These are phyloP conservation scores for Yamadazyma songkhlaensis DNA, from an alignment of 1,139 yeast genomes.

Conservation along the genomic window DNA sequence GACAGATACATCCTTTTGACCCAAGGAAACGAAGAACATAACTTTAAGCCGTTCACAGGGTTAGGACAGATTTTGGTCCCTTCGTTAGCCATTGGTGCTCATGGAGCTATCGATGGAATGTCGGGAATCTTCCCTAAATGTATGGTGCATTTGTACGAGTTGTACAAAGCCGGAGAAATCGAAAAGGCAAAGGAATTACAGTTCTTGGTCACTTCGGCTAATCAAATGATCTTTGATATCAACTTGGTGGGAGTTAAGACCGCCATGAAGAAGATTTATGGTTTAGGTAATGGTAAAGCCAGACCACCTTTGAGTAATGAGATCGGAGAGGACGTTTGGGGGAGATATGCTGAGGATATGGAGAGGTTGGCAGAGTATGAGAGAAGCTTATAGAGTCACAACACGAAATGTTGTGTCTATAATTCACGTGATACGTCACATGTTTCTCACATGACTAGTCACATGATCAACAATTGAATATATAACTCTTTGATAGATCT, in stretches of 20 bases:
- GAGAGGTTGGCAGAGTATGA: constrained; percentile 13
- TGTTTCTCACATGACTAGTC: neutral
- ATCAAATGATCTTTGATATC: constrained; percentile 35
- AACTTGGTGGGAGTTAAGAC: constrained; percentile 49
- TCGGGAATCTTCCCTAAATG: constrained; percentile 42
- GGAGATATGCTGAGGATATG: constrained; percentile 14
- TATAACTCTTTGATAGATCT: too few relatives aligned
- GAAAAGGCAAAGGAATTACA: constrained; percentile 42
- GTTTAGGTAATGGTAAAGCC: constrained; percentile 19
- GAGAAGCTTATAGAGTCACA: neutral
- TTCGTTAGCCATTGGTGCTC: constrained; percentile 38
- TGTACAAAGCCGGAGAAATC: constrained; percentile 24
- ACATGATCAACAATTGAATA: too few relatives aligned
- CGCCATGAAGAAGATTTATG: constrained; percentile 17
- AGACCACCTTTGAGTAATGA: constrained; percentile 16
- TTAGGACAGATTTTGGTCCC: constrained; percentile 48
- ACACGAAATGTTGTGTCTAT: neutral
- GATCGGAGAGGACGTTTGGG: constrained; percentile 10
- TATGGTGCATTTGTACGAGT: constrained; percentile 31
- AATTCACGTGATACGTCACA: neutral
- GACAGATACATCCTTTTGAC: constrained; percentile 37
- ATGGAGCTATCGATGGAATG: constrained; percentile 48
- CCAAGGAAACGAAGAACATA: constrained; percentile 27
- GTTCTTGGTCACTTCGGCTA: constrained; percentile 34
- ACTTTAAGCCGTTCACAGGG: constrained; percentile 45